phyloP scores from a whole-genome alignment of 2,329 filamentous ascomycete species.

The Chalara sp. region DNA sequence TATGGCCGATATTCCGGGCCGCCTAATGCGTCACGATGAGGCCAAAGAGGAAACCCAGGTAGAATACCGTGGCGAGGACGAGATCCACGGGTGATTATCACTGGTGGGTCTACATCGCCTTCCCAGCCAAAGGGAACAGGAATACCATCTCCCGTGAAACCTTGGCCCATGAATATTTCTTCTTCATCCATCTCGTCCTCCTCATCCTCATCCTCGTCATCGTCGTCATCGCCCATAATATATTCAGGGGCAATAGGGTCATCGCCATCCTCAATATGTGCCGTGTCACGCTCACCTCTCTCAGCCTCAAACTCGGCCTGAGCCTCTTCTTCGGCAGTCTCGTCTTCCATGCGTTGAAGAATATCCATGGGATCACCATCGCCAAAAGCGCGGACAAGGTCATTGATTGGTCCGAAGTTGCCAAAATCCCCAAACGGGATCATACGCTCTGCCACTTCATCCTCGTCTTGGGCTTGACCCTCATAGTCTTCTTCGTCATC shows the following conservation, averaged over 20 bases:
- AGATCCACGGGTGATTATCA: slow-evolving; percentile 41
- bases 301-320: background rate
- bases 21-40: slow-evolving; percentile 47
- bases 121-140: slow-evolving; percentile 51
- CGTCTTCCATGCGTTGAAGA: slow-evolving; percentile 31
- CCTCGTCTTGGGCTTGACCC: slow-evolving; percentile 44
- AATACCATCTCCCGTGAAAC: slow-evolving; percentile 24
- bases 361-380: slow-evolving; percentile 29
- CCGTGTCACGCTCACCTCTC: background rate
- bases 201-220: slow-evolving; percentile 63
- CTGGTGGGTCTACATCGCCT: slow-evolving; percentile 42
- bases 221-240: slow-evolving; percentile 38
- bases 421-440: too few species aligned
- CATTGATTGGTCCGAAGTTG: slow-evolving; percentile 33
- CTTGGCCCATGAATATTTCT: slow-evolving; percentile 55
- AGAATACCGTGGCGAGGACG: slow-evolving; percentile 41
- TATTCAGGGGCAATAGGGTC: slow-evolving; percentile 43
- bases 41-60: slow-evolving; percentile 58
- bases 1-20: slow-evolving; percentile 33
- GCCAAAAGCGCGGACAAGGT: slow-evolving; percentile 47
- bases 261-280: slow-evolving; percentile 29
- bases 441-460: slow-evolving; percentile 28
- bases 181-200: slow-evolving; percentile 63
- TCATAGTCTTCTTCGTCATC: slow-evolving; percentile 44
- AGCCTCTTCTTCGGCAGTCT: slow-evolving; percentile 5